Percentiles rank a stretch among this genome's conserved stretches.
Evolutionary conservation across 257 asterid species (phyloP).

Genomic region (Capsicum baccatum): DNA sequence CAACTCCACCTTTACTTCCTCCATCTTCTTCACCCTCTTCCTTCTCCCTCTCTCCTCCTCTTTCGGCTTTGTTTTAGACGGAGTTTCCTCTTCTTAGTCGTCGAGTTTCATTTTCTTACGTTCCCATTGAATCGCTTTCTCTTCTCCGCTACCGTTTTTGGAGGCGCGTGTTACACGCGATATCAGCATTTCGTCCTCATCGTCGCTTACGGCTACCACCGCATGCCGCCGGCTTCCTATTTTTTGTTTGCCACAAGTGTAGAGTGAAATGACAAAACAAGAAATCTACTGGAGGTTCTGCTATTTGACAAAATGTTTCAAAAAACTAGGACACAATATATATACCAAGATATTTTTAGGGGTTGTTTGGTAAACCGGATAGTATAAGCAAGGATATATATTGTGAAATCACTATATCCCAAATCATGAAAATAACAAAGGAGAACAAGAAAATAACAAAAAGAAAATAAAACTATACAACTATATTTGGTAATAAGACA

Average conservation of each 20-base stretch:
- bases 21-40: slow-evolving; percentile 43
- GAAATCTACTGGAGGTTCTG: background rate
- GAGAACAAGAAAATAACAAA: too few relatives aligned
- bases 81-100: slow-evolving; percentile 33
- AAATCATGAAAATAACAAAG: too few relatives aligned
- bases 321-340: too few relatives aligned
- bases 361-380: too few relatives aligned
- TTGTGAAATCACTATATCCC: too few relatives aligned
- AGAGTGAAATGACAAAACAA: too few relatives aligned
- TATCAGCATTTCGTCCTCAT: slow-evolving; percentile 26
- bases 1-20: background rate
- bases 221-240: slow-evolving; percentile 32
- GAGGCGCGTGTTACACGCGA: slow-evolving; percentile 25
- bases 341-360: too few relatives aligned
- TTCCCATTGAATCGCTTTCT: slow-evolving; percentile 34
- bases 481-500: too few relatives aligned
- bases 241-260: background rate
- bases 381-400: too few relatives aligned
- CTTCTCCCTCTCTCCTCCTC: background rate
- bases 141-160: background rate
- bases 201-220: slow-evolving; percentile 24
- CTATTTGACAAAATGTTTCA: background rate
- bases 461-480: too few relatives aligned
- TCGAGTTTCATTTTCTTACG: slow-evolving; percentile 41
- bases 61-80: background rate